These are phyloP conservation scores for Euphorbia peplus DNA, from an alignment of 345 rosid genomes.

Conservation along the genomic window DNA sequence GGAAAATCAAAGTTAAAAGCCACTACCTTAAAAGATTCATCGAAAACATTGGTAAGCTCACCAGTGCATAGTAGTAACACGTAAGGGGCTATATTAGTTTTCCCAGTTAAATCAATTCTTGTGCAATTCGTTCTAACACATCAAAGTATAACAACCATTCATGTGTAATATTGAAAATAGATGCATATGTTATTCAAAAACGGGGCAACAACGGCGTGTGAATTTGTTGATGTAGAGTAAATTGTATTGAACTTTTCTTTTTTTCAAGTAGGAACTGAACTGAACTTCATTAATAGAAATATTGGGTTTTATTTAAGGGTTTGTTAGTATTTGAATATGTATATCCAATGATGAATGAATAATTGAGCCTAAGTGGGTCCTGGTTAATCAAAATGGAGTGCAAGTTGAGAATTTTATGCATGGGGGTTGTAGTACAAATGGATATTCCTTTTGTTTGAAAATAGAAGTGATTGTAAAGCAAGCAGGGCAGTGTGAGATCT, in stretches of 20 bases:
- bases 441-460: constrained; percentile 19
- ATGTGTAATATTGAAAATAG: constrained; percentile 28
- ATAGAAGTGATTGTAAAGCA: constrained; percentile 8
- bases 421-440: not conserved
- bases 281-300: constrained; percentile 20
- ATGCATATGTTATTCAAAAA: constrained; percentile 2
- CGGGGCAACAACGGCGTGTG: constrained; percentile 28
- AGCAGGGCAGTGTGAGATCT: constrained; percentile 4
- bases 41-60: constrained; percentile 23
- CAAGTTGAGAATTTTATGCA: not conserved
- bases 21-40: constrained; percentile 20
- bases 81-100: constrained; percentile 34
- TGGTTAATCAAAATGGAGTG: not conserved
- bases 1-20: constrained; percentile 25
- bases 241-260: constrained; percentile 19
- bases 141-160: constrained; percentile 19
- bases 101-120: constrained; percentile 21
- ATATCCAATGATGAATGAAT: too few species aligned
- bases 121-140: constrained; percentile 35
- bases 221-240: constrained; percentile 29
- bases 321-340: too few species aligned
- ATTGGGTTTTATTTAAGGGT: not conserved
- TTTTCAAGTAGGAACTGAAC: constrained; percentile 21
- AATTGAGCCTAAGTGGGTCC: not conserved
- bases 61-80: constrained; percentile 20